phyloP scores from a whole-genome alignment of 768 basidiomycete species.

The Kwoniella mangroviensis region DNA sequence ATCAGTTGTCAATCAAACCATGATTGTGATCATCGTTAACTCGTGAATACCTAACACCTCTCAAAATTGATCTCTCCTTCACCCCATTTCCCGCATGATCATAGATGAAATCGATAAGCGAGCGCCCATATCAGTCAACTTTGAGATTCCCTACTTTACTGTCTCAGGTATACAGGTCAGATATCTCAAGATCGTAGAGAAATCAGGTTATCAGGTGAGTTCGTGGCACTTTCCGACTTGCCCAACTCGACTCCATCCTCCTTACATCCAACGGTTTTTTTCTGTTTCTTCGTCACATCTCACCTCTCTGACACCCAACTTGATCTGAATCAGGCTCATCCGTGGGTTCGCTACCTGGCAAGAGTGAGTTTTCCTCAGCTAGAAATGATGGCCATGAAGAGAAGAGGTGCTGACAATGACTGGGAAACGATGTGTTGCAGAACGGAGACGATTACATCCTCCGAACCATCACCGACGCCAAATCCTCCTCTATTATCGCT shows the following conservation, averaged over 20 bases:
- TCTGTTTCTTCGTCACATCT: not conserved
- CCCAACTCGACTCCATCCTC: not conserved
- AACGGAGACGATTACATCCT: slow-evolving; percentile 60
- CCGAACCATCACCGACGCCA: slow-evolving; percentile 56
- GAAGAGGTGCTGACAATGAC: not conserved
- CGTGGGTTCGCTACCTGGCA: slow-evolving; percentile 94
- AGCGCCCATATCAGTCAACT: slow-evolving; percentile 94
- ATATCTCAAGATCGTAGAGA: slow-evolving; percentile 97
- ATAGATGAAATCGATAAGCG: slow-evolving; percentile 80
- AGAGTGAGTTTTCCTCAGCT: slow-evolving; percentile 59
- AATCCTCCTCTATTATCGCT: slow-evolving; percentile 53
- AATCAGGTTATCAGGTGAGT: slow-evolving; percentile 74
- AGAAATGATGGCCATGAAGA: too few species aligned
- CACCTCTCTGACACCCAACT: not conserved
- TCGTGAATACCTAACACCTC: too few species aligned
- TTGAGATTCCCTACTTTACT: slow-evolving; percentile 98
- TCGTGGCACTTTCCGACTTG: slow-evolving; percentile 63
- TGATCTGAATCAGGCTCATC: too few species aligned
- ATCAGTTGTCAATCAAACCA: too few species aligned
- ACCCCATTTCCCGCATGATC: too few species aligned
- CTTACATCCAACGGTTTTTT: not conserved
- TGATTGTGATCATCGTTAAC: too few species aligned
- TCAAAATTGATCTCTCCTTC: too few species aligned
- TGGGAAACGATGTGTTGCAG: slow-evolving; percentile 21
- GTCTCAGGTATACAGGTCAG: slow-evolving; percentile 98